Conservation (phyloP, 305 asterid species). For the Plantago lanceolata region DNA sequence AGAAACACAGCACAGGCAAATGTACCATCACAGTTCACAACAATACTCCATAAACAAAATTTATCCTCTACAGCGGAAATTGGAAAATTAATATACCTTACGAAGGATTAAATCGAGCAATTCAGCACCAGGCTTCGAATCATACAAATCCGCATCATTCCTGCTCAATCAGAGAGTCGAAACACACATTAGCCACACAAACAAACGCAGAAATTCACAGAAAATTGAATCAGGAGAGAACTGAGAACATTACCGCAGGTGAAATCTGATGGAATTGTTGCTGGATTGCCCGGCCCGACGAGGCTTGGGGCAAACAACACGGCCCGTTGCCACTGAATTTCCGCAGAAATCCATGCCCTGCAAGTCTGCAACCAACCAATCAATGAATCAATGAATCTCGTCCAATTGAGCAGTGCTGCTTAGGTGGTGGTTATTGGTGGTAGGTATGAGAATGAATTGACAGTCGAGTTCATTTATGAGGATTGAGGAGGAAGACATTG, state of each 20-base stretch:
- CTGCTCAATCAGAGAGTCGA: constrained; percentile 20
- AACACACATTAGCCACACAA: not conserved
- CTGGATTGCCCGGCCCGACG: constrained; percentile 31
- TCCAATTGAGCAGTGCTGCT: too few species aligned
- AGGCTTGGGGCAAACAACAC: constrained; percentile 46
- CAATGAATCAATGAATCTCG: too few species aligned
- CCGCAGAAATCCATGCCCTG: constrained; percentile 31
- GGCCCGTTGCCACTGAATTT: constrained; percentile 27
- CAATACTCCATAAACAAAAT: not conserved
- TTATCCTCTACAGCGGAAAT: not conserved
- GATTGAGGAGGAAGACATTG: too few species aligned
- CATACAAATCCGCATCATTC: constrained; percentile 25
- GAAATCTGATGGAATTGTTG: constrained; percentile 23
- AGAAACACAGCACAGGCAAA: not conserved
- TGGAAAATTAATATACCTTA: constrained; percentile 19
- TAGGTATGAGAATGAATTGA: too few species aligned
- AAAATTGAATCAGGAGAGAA: too few species aligned
- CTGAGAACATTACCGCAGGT: constrained; percentile 29
- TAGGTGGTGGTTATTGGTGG: too few species aligned
- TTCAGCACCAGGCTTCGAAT: constrained; percentile 30
- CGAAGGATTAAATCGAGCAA: constrained; percentile 31
- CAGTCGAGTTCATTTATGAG: too few species aligned
- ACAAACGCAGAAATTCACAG: too few species aligned
- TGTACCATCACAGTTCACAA: not conserved
- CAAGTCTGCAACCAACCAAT: too few species aligned